Evolutionary conservation across 768 basidiomycete species (phyloP).

Genomic region (Collybia sp.): DNA sequence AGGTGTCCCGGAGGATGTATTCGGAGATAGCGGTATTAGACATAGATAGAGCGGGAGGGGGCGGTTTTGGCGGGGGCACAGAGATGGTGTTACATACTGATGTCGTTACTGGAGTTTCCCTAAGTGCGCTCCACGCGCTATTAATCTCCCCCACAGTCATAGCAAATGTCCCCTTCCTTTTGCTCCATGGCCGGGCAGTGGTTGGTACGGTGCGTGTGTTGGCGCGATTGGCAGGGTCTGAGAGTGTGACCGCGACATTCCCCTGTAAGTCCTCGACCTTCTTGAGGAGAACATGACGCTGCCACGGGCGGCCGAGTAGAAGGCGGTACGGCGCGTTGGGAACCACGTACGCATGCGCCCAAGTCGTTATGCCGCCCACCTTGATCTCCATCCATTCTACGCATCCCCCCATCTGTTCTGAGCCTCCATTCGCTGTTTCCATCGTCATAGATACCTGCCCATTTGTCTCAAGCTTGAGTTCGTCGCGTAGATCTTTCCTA

Average conservation of each 20-base stretch:
- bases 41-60: too few species aligned
- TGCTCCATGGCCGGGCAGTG: neutral
- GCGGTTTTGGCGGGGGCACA: too few species aligned
- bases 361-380: conserved; percentile 13
- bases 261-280: conserved; percentile 5
- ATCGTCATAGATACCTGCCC: conserved; percentile 11
- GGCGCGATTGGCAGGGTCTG: neutral
- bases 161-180: neutral
- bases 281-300: conserved; percentile 7
- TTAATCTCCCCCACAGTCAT: neutral
- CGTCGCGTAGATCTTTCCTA: conserved; percentile 8
- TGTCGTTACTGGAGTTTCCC: too few species aligned
- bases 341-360: conserved; percentile 17
- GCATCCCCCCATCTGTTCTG: conserved; percentile 10
- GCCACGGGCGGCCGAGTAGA: conserved; percentile 16
- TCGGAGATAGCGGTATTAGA: neutral
- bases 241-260: neutral
- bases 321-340: conserved; percentile 12
- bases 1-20: conserved; percentile 1
- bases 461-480: conserved; percentile 10
- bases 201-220: neutral
- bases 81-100: too few species aligned
- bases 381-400: conserved; percentile 8
- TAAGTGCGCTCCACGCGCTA: neutral
- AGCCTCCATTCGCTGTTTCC: conserved; percentile 14